phyloP scores from a whole-genome alignment of 2,329 filamentous ascomycete genomes.

The Talaromyces sp. region DNA sequence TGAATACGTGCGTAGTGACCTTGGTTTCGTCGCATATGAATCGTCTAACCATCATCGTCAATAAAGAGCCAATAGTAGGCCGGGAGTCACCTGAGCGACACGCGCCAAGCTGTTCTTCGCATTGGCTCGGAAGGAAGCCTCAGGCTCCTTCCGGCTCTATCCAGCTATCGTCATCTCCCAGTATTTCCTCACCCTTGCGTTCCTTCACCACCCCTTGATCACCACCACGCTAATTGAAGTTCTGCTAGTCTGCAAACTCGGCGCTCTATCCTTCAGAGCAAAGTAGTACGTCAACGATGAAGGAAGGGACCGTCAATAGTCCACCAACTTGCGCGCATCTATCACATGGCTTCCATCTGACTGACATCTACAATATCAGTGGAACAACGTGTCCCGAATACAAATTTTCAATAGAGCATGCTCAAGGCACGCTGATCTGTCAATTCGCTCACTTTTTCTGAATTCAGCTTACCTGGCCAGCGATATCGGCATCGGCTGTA shows the following conservation, averaged over 20 bases:
- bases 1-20: background rate
- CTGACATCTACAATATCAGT: background rate
- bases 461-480: too few species aligned
- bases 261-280: background rate
- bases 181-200: constrained; percentile 6
- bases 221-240: background rate
- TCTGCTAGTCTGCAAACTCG: background rate
- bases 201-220: background rate
- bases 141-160: background rate
- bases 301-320: constrained; percentile 17
- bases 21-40: background rate
- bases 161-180: background rate
- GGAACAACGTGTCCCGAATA: background rate
- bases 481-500: background rate
- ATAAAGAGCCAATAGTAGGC: constrained; percentile 1
- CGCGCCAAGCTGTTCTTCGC: background rate
- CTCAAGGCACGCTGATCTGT: background rate
- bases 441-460: background rate
- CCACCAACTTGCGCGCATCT: constrained; percentile 19
- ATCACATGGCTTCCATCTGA: constrained; percentile 7
- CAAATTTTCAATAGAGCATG: background rate
- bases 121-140: background rate
- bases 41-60: background rate
- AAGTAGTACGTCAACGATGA: background rate
- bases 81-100: constrained; percentile 7